A percentile compares a stretch with the other conserved stretches of the same genome.
These are phyloP conservation scores for Rhodotorula sp. DNA, from an alignment of 1,284 basidiomycete species.

Conservation along the genomic window DNA sequence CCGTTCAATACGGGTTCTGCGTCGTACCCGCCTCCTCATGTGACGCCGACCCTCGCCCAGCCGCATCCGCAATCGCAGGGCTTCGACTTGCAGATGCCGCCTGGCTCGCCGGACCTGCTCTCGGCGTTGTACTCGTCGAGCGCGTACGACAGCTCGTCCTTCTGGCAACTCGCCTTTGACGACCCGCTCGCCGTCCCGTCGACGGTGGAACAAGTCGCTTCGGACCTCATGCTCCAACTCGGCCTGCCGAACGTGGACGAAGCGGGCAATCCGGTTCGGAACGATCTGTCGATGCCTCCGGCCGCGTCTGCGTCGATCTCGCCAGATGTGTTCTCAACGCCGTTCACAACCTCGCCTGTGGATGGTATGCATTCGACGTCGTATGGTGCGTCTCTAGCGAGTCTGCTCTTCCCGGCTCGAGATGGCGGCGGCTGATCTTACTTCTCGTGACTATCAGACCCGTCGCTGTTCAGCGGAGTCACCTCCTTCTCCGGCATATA, in stretches of 20 bases:
- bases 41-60: background rate
- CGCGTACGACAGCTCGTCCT: background rate
- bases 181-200: constrained; percentile 5
- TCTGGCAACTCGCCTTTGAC: constrained; percentile 14
- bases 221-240: constrained; percentile 2
- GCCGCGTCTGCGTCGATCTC: background rate
- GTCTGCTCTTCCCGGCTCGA: background rate
- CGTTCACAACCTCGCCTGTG: too few relatives aligned
- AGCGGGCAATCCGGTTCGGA: background rate
- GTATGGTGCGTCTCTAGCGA: background rate
- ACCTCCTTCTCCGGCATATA: constrained; percentile 1
- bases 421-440: background rate
- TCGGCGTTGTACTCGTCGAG: background rate
- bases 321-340: too few relatives aligned
- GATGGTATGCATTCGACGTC: background rate
- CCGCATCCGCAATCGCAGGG: background rate
- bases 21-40: background rate
- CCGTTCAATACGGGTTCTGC: background rate
- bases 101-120: background rate
- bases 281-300: background rate
- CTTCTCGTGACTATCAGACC: background rate
- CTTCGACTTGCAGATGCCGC: background rate
- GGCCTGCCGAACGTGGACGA: constrained; percentile 2
- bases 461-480: constrained; percentile 12
- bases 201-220: background rate